Percentiles rank a stretch among this genome's conserved stretches.
Conservation (phyloP, 495 filamentous ascomycete genomes). For the Neurospora sp. region DNA sequence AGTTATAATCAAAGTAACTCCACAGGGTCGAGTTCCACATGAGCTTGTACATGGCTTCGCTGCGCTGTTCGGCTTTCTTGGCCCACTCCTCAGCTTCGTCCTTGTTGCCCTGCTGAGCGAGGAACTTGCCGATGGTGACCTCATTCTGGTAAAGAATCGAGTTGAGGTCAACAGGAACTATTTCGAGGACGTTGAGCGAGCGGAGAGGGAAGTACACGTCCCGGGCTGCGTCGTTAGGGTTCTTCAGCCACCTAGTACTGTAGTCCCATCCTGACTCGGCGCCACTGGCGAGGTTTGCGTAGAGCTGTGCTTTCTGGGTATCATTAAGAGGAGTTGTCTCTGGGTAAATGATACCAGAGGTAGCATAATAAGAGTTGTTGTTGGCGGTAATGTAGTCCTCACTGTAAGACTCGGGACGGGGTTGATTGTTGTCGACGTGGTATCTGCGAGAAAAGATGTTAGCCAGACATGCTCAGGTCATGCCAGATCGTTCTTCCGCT, state of each 20-base stretch:
- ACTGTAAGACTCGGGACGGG: slow-evolving; percentile 39
- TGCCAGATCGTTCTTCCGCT: background rate
- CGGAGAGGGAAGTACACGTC: slow-evolving; percentile 43
- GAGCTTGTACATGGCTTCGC: slow-evolving; percentile 33
- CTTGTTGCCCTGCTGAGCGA: slow-evolving; percentile 21
- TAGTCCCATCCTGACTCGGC: slow-evolving; percentile 44
- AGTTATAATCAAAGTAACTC: slow-evolving; percentile 43
- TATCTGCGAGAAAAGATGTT: slow-evolving; percentile 21
- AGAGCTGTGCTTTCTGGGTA: slow-evolving; percentile 27
- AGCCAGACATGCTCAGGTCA: background rate
- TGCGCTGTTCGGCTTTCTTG: slow-evolving; percentile 24
- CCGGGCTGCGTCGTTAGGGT: slow-evolving; percentile 30
- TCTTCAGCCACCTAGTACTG: slow-evolving; percentile 27
- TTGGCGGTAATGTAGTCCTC: slow-evolving; percentile 39
- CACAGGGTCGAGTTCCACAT: slow-evolving; percentile 39
- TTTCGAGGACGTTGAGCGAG: slow-evolving; percentile 31
- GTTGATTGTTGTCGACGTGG: slow-evolving; percentile 36
- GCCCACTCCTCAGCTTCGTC: slow-evolving; percentile 22
- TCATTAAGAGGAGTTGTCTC: slow-evolving; percentile 28
- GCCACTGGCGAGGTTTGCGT: slow-evolving; percentile 37
- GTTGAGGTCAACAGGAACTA: slow-evolving; percentile 39
- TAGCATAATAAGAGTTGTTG: slow-evolving; percentile 35
- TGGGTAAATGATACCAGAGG: slow-evolving; percentile 38
- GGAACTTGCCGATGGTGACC: slow-evolving; percentile 28
- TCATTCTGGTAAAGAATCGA: slow-evolving; percentile 42